A percentile compares a stretch with the other conserved stretches of the same genome.
Evolutionary conservation across 768 basidiomycete species (phyloP).

Genomic region (Auriscalpium vulgare): DNA sequence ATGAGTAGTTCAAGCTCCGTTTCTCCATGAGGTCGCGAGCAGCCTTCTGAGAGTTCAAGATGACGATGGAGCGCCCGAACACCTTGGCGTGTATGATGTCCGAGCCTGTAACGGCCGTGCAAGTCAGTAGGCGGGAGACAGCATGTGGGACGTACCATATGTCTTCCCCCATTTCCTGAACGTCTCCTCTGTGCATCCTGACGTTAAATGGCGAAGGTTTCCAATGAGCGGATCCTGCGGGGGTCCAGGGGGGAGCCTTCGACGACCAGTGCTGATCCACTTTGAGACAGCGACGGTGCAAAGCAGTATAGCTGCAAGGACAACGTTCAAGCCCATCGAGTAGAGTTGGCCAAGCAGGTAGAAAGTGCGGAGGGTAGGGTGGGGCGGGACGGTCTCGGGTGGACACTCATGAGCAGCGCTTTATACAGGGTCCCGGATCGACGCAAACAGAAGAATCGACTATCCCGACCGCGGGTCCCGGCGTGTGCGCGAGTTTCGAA

Average conservation of each 20-base stretch:
- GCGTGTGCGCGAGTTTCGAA: background rate
- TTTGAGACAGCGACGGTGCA: conserved; percentile 2
- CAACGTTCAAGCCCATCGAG: background rate
- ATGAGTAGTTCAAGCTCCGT: conserved; percentile 25
- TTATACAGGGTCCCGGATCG: no score
- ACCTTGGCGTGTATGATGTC: conserved; percentile 24
- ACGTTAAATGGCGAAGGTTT: conserved; percentile 22
- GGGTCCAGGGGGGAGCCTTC: conserved; percentile 23
- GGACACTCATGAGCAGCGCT: no score
- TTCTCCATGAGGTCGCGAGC: conserved; percentile 28
- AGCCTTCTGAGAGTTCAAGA: conserved; percentile 26
- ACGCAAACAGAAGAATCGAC: no score
- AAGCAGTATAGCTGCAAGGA: background rate
- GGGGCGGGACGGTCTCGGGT: no score
- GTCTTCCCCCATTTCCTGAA: conserved; percentile 21
- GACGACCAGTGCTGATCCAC: conserved; percentile 11
- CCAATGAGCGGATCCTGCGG: conserved; percentile 23
- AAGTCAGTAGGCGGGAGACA: background rate
- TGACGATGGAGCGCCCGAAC: conserved; percentile 21
- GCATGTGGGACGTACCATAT: conserved; percentile 19
- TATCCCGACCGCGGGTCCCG: background rate
- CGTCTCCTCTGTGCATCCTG: conserved; percentile 16
- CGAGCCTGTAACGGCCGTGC: conserved; percentile 16
- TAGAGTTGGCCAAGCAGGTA: background rate
- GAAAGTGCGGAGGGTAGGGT: no score